These are phyloP conservation scores for Crithidia expoeki DNA, from an alignment of 208 protist genomes.

Conservation along the genomic window DNA sequence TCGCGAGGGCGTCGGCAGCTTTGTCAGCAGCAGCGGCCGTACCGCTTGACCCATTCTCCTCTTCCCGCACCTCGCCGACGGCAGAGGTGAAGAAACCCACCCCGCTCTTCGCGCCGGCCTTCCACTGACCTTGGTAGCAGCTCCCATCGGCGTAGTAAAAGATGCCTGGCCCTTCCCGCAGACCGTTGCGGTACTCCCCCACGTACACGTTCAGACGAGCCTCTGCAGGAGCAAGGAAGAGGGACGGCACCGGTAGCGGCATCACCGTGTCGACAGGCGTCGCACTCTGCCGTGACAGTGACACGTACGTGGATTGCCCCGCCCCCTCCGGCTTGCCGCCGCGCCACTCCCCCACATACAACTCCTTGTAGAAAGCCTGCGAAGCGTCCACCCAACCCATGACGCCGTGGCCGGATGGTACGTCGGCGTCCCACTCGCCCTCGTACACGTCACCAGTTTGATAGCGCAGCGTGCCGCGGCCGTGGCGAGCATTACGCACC, in stretches of 20 bases:
- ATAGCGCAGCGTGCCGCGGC: conserved; percentile 64
- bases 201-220: conserved; percentile 81
- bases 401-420: conserved; percentile 60
- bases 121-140: conserved; percentile 85
- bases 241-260: conserved; percentile 19
- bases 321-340: conserved; percentile 62
- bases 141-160: conserved; percentile 92
- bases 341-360: conserved; percentile 84
- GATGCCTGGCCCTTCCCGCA: conserved; percentile 67
- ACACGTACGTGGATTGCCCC: conserved; percentile 75
- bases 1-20: conserved; percentile 29
- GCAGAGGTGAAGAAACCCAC: conserved; percentile 59
- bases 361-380: conserved; percentile 47
- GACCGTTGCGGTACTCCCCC: conserved; percentile 57
- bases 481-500: conserved; percentile 54
- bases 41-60: background rate
- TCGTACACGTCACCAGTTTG: conserved; percentile 76
- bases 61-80: conserved; percentile 44
- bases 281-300: conserved; percentile 14
- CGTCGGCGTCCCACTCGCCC: conserved; percentile 64
- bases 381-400: conserved; percentile 78
- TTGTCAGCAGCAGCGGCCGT: conserved; percentile 17
- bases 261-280: background rate
- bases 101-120: conserved; percentile 59
- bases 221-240: conserved; percentile 43